These are phyloP conservation scores for Amphicarpaea edgeworthii DNA, from an alignment of 306 rosid species.

Conservation along the genomic window DNA sequence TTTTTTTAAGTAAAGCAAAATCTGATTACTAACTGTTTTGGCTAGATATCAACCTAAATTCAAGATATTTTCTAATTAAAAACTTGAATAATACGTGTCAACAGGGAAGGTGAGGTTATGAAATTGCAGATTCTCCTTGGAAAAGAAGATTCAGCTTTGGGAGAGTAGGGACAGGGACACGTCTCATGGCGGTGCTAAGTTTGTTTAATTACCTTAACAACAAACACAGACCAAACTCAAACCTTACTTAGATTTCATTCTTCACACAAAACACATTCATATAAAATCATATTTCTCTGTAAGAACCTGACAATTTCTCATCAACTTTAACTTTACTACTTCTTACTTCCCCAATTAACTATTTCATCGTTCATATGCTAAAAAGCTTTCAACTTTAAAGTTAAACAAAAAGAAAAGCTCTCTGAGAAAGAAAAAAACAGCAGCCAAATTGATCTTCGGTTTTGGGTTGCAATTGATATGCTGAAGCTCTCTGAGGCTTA, in stretches of 20 bases:
- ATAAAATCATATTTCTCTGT: not conserved
- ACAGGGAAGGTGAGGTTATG: constrained; percentile 18
- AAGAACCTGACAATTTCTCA: not conserved
- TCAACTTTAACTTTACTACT: constrained; percentile 13
- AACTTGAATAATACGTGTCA: constrained; percentile 29
- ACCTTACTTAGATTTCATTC: not conserved
- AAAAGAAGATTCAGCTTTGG: constrained; percentile 43
- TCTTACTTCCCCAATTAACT: constrained; percentile 29
- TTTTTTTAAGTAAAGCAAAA: too few species aligned
- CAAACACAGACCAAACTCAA: constrained; percentile 8
- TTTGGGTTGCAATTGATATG: constrained; percentile 44
- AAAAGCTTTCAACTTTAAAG: constrained; percentile 41
- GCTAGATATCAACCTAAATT: not conserved
- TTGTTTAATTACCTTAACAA: constrained; percentile 24
- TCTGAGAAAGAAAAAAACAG: not conserved
- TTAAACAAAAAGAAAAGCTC: constrained; percentile 33
- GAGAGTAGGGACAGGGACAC: constrained; percentile 34
- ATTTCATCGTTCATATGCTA: constrained; percentile 34
- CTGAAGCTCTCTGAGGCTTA: constrained; percentile 53
- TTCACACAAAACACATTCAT: not conserved
- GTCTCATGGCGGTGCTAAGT: constrained; percentile 34
- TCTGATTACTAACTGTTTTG: too few species aligned
- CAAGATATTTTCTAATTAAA: not conserved
- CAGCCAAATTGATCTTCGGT: constrained; percentile 36
- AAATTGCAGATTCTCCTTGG: constrained; percentile 35